These are phyloP conservation scores for Saitoella complicata DNA, from an alignment of 805 yeast species.

Conservation along the genomic window DNA sequence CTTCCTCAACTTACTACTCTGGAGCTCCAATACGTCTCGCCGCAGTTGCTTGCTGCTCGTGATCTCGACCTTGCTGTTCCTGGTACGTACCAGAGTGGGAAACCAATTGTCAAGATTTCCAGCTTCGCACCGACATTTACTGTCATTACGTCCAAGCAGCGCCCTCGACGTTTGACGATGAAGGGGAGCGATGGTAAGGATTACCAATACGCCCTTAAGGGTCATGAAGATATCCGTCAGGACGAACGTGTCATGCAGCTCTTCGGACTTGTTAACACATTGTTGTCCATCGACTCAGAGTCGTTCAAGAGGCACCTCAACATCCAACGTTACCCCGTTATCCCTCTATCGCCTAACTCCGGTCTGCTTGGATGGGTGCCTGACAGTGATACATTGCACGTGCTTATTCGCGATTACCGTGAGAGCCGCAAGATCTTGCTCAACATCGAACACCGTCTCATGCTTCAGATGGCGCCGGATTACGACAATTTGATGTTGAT, in stretches of 20 bases:
- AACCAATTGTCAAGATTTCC: conserved; percentile 54
- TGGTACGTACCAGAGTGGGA: conserved; percentile 79
- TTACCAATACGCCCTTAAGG: conserved; percentile 69
- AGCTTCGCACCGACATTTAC: conserved; percentile 69
- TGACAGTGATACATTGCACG: conserved; percentile 92
- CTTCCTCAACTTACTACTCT: conserved; percentile 71
- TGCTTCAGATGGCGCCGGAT: conserved; percentile 96
- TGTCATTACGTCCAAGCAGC: conserved; percentile 86
- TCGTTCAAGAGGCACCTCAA: conserved; percentile 91
- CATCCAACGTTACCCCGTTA: conserved; percentile 82
- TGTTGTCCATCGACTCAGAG: conserved; percentile 78
- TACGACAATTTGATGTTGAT: conserved; percentile 76
- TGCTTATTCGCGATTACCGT: conserved; percentile 77
- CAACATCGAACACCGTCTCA: conserved; percentile 86
- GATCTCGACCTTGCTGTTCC: conserved; percentile 83
- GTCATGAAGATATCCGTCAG: conserved; percentile 96
- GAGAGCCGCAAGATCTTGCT: conserved; percentile 77
- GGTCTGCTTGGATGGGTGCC: conserved; percentile 96
- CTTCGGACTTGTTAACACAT: conserved; percentile 85
- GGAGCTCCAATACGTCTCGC: conserved; percentile 87
- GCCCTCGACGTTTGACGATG: conserved; percentile 73
- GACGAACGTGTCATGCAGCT: conserved; percentile 96
- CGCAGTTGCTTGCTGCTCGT: conserved; percentile 60
- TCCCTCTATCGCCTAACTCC: conserved; percentile 92
- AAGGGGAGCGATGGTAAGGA: conserved; percentile 86